Conservation (phyloP, 1,139 yeast species). For the Debaryomyces udenii region DNA sequence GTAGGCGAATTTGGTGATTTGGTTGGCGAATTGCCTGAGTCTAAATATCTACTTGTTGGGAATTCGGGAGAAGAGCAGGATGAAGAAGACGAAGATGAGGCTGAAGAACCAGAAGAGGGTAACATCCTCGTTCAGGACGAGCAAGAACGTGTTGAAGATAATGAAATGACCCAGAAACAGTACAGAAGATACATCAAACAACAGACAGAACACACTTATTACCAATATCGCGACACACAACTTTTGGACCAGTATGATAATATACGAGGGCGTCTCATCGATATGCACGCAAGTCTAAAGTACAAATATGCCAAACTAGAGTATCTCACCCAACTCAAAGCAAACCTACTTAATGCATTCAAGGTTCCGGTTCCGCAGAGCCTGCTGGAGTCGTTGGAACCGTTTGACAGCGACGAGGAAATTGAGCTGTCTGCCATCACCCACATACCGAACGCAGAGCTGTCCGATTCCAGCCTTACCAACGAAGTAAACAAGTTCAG, state of each 20-base stretch:
- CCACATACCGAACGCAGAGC: neutral
- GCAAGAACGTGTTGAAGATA: slow-evolving; percentile 11
- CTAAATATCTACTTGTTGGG: slow-evolving; percentile 28
- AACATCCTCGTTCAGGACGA: slow-evolving; percentile 20
- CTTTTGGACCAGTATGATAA: slow-evolving; percentile 29
- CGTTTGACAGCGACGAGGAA: slow-evolving; percentile 27
- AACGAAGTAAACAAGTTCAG: slow-evolving; percentile 34
- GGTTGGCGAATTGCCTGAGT: slow-evolving; percentile 38
- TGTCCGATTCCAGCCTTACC: slow-evolving; percentile 2
- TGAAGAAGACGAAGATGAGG: slow-evolving; percentile 12
- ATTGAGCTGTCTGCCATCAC: neutral
- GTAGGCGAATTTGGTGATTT: slow-evolving; percentile 26
- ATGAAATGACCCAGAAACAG: slow-evolving; percentile 1
- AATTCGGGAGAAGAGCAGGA: slow-evolving; percentile 13
- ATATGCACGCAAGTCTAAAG: slow-evolving; percentile 21
- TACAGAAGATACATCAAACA: neutral
- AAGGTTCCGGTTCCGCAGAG: slow-evolving; percentile 1
- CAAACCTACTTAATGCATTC: slow-evolving; percentile 15
- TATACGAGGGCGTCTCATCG: slow-evolving; percentile 24
- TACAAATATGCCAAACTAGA: slow-evolving; percentile 32
- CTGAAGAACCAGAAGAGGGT: slow-evolving; percentile 11
- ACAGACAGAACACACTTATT: slow-evolving; percentile 2
- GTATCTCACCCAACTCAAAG: slow-evolving; percentile 27
- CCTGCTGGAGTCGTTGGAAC: neutral
- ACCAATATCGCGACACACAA: neutral